Conservation (phyloP, 2,329 filamentous ascomycete genomes). For the Trichoderma endophyticum region DNA sequence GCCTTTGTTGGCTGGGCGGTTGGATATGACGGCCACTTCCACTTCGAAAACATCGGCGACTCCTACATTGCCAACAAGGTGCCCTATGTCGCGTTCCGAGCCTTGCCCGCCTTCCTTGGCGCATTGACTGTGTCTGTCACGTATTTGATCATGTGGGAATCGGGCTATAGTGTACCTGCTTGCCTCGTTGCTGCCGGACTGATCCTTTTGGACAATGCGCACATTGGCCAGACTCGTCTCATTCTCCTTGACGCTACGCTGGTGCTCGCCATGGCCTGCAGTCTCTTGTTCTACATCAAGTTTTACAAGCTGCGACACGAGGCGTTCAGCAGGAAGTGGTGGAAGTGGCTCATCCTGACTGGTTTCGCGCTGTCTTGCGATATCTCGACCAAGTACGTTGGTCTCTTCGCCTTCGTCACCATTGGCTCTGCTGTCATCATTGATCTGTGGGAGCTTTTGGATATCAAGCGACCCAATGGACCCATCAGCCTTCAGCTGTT, state of each 20-base stretch:
- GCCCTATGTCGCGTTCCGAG: slow-evolving; percentile 92
- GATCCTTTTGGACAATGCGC: slow-evolving; percentile 93
- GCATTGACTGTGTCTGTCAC: slow-evolving; percentile 90
- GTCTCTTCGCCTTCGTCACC: slow-evolving; percentile 93
- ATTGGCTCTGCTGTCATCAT: slow-evolving; percentile 92
- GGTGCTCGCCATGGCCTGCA: slow-evolving; percentile 94
- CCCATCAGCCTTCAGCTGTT: slow-evolving; percentile 77
- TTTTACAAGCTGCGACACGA: slow-evolving; percentile 95
- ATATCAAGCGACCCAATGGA: slow-evolving; percentile 80
- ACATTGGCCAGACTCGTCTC: slow-evolving; percentile 92
- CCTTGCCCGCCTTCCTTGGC: slow-evolving; percentile 87
- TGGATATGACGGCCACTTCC: slow-evolving; percentile 93
- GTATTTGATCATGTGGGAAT: slow-evolving; percentile 99
- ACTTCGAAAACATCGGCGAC: slow-evolving; percentile 99
- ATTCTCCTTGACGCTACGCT: slow-evolving; percentile 94
- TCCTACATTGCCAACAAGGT: slow-evolving; percentile 97
- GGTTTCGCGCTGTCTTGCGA: slow-evolving; percentile 94
- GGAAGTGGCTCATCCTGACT: slow-evolving; percentile 97
- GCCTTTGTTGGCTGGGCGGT: slow-evolving; percentile 96
- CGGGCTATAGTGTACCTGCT: slow-evolving; percentile 91
- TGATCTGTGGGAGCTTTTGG: slow-evolving; percentile 90
- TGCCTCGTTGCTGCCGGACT: slow-evolving; percentile 82
- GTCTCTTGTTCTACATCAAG: slow-evolving; percentile 88
- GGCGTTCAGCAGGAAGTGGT: slow-evolving; percentile 94
- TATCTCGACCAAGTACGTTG: slow-evolving; percentile 98